Evolutionary conservation across 805 yeast species (phyloP).

Genomic region (Spathaspora passalidarum): DNA sequence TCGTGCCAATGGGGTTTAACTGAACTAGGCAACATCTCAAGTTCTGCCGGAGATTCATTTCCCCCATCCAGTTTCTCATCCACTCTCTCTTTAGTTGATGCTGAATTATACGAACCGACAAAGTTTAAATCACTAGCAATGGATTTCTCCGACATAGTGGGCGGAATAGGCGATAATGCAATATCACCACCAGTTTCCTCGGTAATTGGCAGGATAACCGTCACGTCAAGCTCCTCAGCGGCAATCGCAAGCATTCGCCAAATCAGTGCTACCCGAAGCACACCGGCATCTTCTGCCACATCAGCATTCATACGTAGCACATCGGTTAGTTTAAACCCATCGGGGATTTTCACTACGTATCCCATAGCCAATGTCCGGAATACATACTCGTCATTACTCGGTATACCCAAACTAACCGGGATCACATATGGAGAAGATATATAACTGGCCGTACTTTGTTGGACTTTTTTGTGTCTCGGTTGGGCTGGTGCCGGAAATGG

Average conservation of each 20-base stretch:
- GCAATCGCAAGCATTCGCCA: slow-evolving; percentile 59
- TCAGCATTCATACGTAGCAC: slow-evolving; percentile 58
- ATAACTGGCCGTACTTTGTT: neutral
- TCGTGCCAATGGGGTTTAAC: slow-evolving; percentile 15
- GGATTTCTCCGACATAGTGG: neutral
- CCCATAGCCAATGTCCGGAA: slow-evolving; percentile 49
- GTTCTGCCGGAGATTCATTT: neutral
- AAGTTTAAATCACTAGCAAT: slow-evolving; percentile 16
- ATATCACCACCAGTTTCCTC: no score
- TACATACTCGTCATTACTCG: slow-evolving; percentile 39
- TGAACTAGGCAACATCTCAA: no score
- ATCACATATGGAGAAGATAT: slow-evolving; percentile 32
- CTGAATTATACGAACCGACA: slow-evolving; percentile 41
- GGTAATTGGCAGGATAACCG: slow-evolving; percentile 9
- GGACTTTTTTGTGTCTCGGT: slow-evolving; percentile 13
- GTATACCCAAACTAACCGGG: slow-evolving; percentile 41
- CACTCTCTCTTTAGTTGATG: slow-evolving; percentile 25
- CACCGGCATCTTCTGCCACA: slow-evolving; percentile 50
- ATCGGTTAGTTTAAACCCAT: slow-evolving; percentile 48
- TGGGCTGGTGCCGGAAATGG: neutral
- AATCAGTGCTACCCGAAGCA: slow-evolving; percentile 55
- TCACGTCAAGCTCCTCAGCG: no score
- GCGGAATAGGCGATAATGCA: no score
- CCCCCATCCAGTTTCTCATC: slow-evolving; percentile 3
- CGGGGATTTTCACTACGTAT: slow-evolving; percentile 46